Conservation (phyloP, 2,329 filamentous ascomycete genomes). For the Ophiocordyceps robertsii region DNA sequence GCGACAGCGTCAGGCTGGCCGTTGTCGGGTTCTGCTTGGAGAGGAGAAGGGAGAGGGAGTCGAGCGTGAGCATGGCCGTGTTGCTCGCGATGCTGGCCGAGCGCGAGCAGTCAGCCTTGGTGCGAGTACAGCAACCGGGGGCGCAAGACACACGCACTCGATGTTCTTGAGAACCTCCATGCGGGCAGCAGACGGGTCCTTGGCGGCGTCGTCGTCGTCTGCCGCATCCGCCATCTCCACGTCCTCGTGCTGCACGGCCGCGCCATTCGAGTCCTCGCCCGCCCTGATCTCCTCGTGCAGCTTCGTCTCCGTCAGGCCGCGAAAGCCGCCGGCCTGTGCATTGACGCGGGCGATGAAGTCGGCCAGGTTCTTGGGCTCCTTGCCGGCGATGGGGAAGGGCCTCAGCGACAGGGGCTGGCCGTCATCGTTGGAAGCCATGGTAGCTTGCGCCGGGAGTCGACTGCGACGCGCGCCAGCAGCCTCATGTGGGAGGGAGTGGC, state of each 20-base stretch:
- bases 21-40: conserved; percentile 68
- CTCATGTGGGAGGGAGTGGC: neutral
- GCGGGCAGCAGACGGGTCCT: conserved; percentile 34
- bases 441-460: neutral
- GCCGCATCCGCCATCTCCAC: conserved; percentile 33
- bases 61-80: conserved; percentile 56
- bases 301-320: conserved; percentile 60
- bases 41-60: conserved; percentile 71
- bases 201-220: conserved; percentile 30
- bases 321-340: conserved; percentile 65
- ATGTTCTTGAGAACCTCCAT: conserved; percentile 45
- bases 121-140: neutral
- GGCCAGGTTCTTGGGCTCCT: conserved; percentile 47
- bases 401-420: conserved; percentile 23
- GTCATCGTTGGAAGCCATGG: conserved; percentile 17
- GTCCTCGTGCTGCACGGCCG: conserved; percentile 27
- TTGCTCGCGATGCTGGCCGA: conserved; percentile 26
- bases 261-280: conserved; percentile 26
- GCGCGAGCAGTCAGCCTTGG: neutral
- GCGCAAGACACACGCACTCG: conserved; percentile 27
- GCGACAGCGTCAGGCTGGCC: conserved; percentile 57
- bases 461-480: neutral
- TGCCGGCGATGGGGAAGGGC: conserved; percentile 37
- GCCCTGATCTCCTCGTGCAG: conserved; percentile 54
- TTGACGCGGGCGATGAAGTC: conserved; percentile 72